A percentile compares a stretch with the other conserved stretches of the same genome.
Conservation (phyloP, 2,329 filamentous ascomycete genomes). For the Stemphylium beticola region DNA sequence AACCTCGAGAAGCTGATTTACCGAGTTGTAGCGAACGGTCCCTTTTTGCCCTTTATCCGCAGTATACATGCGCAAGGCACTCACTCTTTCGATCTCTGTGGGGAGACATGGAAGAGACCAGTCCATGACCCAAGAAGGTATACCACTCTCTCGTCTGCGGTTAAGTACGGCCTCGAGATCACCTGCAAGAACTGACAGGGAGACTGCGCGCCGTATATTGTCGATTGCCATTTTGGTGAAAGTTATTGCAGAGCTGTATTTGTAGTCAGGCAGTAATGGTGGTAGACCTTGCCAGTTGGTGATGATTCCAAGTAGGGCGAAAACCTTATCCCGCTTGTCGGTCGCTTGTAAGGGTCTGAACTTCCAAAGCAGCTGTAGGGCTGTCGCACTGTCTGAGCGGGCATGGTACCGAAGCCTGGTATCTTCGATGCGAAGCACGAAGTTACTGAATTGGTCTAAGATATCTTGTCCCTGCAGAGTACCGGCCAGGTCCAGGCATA, state of each 20-base stretch:
- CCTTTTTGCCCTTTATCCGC: slow-evolving; percentile 11
- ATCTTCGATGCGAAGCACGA: slow-evolving; percentile 23
- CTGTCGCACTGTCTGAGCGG: slow-evolving; percentile 5
- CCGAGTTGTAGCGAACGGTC: not conserved
- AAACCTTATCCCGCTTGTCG: slow-evolving; percentile 29
- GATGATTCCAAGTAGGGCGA: slow-evolving; percentile 23
- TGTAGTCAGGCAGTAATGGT: slow-evolving; percentile 20
- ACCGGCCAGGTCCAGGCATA: slow-evolving; percentile 11
- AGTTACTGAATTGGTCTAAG: slow-evolving; percentile 20
- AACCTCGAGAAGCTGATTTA: slow-evolving; percentile 13
- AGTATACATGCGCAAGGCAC: slow-evolving; percentile 21
- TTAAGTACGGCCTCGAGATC: slow-evolving; percentile 22
- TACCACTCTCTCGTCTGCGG: slow-evolving; percentile 18
- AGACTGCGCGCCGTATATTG: slow-evolving; percentile 15
- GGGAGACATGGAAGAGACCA: slow-evolving; percentile 27
- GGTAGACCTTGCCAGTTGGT: slow-evolving; percentile 20
- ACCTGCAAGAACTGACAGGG: slow-evolving; percentile 21
- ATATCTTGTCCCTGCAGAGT: slow-evolving; percentile 13
- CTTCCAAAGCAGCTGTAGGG: slow-evolving; percentile 24
- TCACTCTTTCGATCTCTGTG: slow-evolving; percentile 21
- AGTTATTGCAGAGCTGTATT: not conserved
- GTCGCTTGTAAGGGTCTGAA: slow-evolving; percentile 26
- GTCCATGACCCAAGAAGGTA: slow-evolving; percentile 31
- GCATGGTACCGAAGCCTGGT: slow-evolving; percentile 10
- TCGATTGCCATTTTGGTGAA: slow-evolving; percentile 13